Conservation (phyloP, 2,329 filamentous ascomycete species). For the Calonectria hawksworthii region DNA sequence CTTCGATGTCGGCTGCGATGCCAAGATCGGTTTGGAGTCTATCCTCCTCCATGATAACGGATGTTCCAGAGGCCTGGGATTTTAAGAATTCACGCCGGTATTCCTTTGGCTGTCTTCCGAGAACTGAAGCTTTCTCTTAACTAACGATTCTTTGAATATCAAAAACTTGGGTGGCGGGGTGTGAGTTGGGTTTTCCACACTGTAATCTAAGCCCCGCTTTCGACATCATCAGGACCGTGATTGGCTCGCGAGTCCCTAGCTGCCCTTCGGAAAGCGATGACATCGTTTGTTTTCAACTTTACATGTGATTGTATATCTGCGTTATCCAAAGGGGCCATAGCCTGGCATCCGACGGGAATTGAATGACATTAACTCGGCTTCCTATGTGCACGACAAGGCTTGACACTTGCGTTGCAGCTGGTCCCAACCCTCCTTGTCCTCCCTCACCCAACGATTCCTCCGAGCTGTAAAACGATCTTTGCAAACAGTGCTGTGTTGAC, state of each 20-base stretch:
- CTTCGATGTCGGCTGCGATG: constrained; percentile 76
- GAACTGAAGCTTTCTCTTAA: neutral
- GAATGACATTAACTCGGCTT: constrained; percentile 50
- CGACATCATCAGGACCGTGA: constrained; percentile 24
- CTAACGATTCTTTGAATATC: neutral
- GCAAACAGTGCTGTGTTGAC: constrained; percentile 40
- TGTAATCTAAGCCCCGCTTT: constrained; percentile 40
- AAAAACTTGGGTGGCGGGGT: constrained; percentile 43
- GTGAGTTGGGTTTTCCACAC: constrained; percentile 31
- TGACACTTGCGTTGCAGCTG: constrained; percentile 38
- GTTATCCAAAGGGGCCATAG: constrained; percentile 12
- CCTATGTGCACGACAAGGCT: constrained; percentile 47
- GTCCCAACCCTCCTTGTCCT: constrained; percentile 24
- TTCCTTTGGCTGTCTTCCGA: neutral
- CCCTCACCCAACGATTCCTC: constrained; percentile 35
- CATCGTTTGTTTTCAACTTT: constrained; percentile 32
- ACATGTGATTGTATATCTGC: constrained; percentile 9
- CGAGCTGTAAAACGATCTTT: constrained; percentile 41
- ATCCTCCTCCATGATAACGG: constrained; percentile 79
- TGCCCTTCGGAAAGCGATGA: constrained; percentile 40
- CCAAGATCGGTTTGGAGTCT: constrained; percentile 79
- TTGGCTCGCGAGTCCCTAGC: constrained; percentile 27
- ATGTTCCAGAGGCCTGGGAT: neutral
- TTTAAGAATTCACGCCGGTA: neutral
- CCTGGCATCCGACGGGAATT: constrained; percentile 29